A percentile compares a stretch with the other conserved stretches of the same genome.
phyloP scores from a whole-genome alignment of 108 stramenopile species.

The Discostella pseudostelligera region DNA sequence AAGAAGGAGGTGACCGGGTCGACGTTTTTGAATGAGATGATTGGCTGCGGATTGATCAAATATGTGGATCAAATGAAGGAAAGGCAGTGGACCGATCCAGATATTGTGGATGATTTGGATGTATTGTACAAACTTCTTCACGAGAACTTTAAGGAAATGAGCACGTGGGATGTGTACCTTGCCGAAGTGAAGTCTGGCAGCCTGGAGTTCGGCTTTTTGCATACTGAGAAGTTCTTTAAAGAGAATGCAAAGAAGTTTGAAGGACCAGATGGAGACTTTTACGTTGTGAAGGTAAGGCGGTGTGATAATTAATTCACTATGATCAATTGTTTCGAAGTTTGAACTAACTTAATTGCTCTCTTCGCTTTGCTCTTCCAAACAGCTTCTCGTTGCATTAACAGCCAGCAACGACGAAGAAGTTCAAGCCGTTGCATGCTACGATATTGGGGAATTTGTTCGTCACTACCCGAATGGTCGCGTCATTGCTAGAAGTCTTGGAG shows the following conservation, averaged over 20 bases:
- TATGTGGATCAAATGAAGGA: conserved; percentile 81
- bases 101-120: conserved; percentile 83
- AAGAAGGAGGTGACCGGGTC: conserved; percentile 57
- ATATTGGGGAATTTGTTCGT: conserved; percentile 96
- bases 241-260: conserved; percentile 85
- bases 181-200: conserved; percentile 89
- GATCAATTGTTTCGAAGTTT: not conserved
- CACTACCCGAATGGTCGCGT: conserved; percentile 94
- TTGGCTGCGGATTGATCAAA: conserved; percentile 87
- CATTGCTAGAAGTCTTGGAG: conserved; percentile 86
- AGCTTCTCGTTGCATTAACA: conserved; percentile 82
- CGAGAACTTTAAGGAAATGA: conserved; percentile 90
- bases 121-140: conserved; percentile 76
- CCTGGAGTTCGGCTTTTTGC: conserved; percentile 91
- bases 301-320: not conserved
- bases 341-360: not conserved
- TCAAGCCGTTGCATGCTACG: conserved; percentile 94
- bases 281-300: conserved; percentile 54
- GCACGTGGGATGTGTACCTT: conserved; percentile 91
- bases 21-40: conserved; percentile 86
- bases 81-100: conserved; percentile 89
- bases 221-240: conserved; percentile 94
- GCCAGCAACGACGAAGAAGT: conserved; percentile 84
- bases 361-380: conserved; percentile 6
- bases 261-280: conserved; percentile 76